Evolutionary conservation across 2,329 filamentous ascomycete species (phyloP).

Genomic region (Emericellopsis cladophorae): DNA sequence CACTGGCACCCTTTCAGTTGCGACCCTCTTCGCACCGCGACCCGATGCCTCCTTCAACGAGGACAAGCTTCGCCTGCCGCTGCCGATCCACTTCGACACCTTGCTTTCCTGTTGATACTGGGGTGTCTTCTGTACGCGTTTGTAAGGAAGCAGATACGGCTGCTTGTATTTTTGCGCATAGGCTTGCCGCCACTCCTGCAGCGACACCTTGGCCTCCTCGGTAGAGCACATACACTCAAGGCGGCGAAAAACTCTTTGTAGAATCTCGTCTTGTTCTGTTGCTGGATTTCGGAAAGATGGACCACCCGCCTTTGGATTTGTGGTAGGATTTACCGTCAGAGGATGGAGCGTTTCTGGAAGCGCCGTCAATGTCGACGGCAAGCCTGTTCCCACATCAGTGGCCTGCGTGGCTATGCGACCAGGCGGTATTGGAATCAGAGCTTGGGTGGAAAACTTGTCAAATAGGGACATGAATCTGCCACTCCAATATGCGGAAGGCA

Average conservation of each 20-base stretch:
- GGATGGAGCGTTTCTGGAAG: too few relatives aligned
- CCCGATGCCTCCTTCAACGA: constrained; percentile 1
- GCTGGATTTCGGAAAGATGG: background rate
- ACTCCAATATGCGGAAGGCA: constrained; percentile 44
- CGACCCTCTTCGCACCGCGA: background rate
- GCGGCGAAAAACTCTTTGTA: constrained; percentile 29
- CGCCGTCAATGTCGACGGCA: background rate
- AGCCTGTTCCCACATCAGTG: background rate
- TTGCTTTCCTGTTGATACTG: constrained; percentile 10
- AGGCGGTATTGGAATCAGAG: background rate
- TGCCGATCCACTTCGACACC: constrained; percentile 12
- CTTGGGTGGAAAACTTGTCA: constrained; percentile 27
- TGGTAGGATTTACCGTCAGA: background rate
- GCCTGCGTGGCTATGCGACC: background rate
- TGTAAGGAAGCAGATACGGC: constrained; percentile 23
- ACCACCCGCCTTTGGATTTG: background rate
- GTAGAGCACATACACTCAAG: constrained; percentile 34
- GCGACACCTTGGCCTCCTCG: constrained; percentile 29
- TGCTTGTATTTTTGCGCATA: constrained; percentile 29
- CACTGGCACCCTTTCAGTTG: background rate
- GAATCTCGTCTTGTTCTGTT: constrained; percentile 27
- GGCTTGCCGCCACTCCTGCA: constrained; percentile 33
- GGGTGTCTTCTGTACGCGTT: constrained; percentile 16
- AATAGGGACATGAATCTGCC: constrained; percentile 46
- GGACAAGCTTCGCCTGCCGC: constrained; percentile 7